A percentile compares a stretch with the other conserved stretches of the same genome.
phyloP scores from a whole-genome alignment of 768 basidiomycete genomes.

The Pisolithus marmoratus region DNA sequence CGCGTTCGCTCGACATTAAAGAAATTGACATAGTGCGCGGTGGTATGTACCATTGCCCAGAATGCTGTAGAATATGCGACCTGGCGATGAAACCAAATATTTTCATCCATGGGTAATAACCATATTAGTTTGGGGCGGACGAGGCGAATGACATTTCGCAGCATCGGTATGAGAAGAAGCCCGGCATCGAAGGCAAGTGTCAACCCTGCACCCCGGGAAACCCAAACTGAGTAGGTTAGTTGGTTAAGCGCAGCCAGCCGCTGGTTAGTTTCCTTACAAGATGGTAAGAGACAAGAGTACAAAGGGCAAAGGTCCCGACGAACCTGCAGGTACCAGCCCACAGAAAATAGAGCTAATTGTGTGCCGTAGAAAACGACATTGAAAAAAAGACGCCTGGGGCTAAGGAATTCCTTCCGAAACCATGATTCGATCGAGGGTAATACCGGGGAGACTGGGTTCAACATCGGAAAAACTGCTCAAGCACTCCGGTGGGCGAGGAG shows the following conservation, averaged over 20 bases:
- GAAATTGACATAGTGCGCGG: constrained; percentile 92
- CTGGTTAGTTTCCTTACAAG: constrained; percentile 48
- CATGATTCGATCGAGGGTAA: constrained; percentile 59
- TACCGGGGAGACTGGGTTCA: neutral
- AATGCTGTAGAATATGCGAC: constrained; percentile 94
- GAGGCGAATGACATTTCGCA: constrained; percentile 82
- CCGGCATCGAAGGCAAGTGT: constrained; percentile 84
- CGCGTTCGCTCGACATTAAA: constrained; percentile 86
- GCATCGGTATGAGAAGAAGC: constrained; percentile 82
- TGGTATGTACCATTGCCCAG: constrained; percentile 89
- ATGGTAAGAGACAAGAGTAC: neutral
- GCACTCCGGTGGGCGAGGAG: neutral
- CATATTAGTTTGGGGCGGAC: constrained; percentile 76
- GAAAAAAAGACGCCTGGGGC: constrained; percentile 59
- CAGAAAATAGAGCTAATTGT: constrained; percentile 68
- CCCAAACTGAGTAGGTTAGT: constrained; percentile 83
- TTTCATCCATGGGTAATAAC: constrained; percentile 90
- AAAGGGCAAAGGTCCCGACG: neutral
- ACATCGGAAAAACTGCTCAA: neutral
- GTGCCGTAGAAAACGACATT: constrained; percentile 76
- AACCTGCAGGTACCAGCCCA: constrained; percentile 89
- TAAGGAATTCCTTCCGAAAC: constrained; percentile 68
- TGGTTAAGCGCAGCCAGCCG: constrained; percentile 71
- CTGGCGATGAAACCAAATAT: constrained; percentile 93
- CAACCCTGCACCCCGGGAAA: constrained; percentile 86